Conservation (phyloP, 345 rosid genomes). For the Citrus medica region DNA sequence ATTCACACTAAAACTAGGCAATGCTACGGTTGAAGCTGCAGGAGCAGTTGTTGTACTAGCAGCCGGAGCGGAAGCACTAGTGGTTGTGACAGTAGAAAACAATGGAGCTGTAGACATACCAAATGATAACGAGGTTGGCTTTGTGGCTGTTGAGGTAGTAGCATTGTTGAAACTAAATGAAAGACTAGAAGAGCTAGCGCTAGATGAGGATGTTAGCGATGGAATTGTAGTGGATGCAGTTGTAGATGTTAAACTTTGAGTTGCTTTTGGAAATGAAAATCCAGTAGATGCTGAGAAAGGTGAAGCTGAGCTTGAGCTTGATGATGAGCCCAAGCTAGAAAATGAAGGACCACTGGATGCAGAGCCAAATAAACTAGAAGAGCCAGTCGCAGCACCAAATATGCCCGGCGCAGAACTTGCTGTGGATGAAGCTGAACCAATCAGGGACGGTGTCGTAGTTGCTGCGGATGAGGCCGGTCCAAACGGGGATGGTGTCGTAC, state of each 20-base stretch:
- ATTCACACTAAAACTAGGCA: slow-evolving; percentile 43
- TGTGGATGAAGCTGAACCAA: slow-evolving; percentile 30
- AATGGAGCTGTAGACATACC: slow-evolving; percentile 28
- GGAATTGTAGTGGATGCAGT: slow-evolving; percentile 27
- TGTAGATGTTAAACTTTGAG: slow-evolving; percentile 22
- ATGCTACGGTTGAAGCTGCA: slow-evolving; percentile 37
- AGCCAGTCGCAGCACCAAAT: slow-evolving; percentile 17
- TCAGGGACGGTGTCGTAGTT: slow-evolving; percentile 15
- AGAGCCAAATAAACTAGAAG: slow-evolving; percentile 10
- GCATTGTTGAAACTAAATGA: slow-evolving; percentile 43
- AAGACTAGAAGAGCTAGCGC: slow-evolving; percentile 36
- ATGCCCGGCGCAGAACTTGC: slow-evolving; percentile 11
- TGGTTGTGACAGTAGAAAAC: slow-evolving; percentile 61
- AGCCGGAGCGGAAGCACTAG: slow-evolving; percentile 44
- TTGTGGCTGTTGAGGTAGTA: slow-evolving; percentile 36
- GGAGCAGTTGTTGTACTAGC: slow-evolving; percentile 35
- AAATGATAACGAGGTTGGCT: slow-evolving; percentile 32
- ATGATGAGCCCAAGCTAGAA: slow-evolving; percentile 16
- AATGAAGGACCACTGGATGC: slow-evolving; percentile 26
- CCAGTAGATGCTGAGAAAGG: slow-evolving; percentile 42
- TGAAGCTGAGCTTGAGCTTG: slow-evolving; percentile 23
- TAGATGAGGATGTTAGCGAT: slow-evolving; percentile 28
- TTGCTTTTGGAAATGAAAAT: slow-evolving; percentile 35
- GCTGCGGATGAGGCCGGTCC: slow-evolving; percentile 18
- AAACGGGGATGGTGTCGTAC: slow-evolving; percentile 1